Percentiles rank a stretch among this genome's conserved stretches.
Conservation (phyloP, 306 rosid species). For the Dicorynia guianensis region DNA sequence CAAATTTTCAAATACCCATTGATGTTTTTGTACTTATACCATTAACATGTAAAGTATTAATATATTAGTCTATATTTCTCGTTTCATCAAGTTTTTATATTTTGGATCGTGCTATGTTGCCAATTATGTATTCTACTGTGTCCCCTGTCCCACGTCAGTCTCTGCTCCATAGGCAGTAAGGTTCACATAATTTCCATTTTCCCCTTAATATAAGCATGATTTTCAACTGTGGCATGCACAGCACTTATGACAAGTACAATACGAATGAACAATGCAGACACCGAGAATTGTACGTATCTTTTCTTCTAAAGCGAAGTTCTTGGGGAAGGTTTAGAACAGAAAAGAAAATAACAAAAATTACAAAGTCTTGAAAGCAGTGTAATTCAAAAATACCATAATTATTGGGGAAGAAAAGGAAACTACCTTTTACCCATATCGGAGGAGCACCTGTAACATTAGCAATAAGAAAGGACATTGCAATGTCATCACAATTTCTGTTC, state of each 20-base stretch:
- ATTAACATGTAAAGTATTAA: too few relatives aligned
- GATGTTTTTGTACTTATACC: too few relatives aligned
- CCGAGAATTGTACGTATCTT: neutral
- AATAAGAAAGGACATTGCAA: conserved; percentile 68
- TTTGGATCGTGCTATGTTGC: neutral
- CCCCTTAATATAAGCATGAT: neutral
- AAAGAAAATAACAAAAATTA: neutral
- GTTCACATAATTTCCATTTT: neutral
- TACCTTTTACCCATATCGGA: conserved; percentile 73
- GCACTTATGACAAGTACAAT: neutral
- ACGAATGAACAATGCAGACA: conserved; percentile 14
- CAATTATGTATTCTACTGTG: neutral
- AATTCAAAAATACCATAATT: too few relatives aligned
- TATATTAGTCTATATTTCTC: too few relatives aligned
- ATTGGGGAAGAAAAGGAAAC: neutral
- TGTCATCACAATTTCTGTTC: conserved; percentile 65
- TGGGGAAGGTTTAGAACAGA: neutral
- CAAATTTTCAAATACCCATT: too few relatives aligned
- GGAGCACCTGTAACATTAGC: conserved; percentile 63
- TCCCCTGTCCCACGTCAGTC: neutral
- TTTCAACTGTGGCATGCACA: neutral
- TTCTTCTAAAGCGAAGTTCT: conserved; percentile 26
- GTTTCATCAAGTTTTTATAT: neutral
- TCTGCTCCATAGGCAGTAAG: neutral
- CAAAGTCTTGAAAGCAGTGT: neutral